Evolutionary conservation across 768 basidiomycete genomes (phyloP).

Genomic region (Termitomyces sp.): DNA sequence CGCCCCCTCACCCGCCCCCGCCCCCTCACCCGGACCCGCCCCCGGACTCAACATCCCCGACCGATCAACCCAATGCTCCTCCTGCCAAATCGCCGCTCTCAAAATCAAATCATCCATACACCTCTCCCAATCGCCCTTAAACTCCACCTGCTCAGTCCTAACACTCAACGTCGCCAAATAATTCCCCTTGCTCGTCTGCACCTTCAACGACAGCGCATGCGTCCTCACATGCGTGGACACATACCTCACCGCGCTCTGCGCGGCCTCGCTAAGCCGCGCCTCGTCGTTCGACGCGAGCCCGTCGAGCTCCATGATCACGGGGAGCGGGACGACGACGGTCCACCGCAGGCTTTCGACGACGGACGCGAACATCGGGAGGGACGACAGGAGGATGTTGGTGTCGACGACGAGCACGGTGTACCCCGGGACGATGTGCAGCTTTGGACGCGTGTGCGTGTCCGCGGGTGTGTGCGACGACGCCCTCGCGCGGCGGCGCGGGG

Average conservation of each 20-base stretch:
- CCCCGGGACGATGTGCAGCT: constrained; percentile 65
- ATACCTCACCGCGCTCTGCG: constrained; percentile 67
- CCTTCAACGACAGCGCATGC: constrained; percentile 76
- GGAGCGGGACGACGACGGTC: constrained; percentile 89
- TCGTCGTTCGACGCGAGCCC: constrained; percentile 66
- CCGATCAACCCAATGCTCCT: constrained; percentile 88
- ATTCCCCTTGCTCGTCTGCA: constrained; percentile 93
- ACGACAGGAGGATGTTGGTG: constrained; percentile 91
- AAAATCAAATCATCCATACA: constrained; percentile 96
- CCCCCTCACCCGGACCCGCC: constrained; percentile 28
- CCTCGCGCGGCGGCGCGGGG: constrained; percentile 21
- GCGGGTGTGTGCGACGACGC: constrained; percentile 22
- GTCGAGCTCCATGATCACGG: constrained; percentile 96
- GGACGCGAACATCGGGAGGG: constrained; percentile 63
- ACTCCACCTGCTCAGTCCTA: constrained; percentile 80
- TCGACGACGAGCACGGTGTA: constrained; percentile 91
- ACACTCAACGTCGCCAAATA: constrained; percentile 81
- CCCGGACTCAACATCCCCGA: constrained; percentile 58
- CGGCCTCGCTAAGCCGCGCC: constrained; percentile 67
- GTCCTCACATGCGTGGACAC: constrained; percentile 72
- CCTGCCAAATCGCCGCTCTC: constrained; percentile 89
- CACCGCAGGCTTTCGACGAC: constrained; percentile 78
- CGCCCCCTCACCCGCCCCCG: constrained; percentile 30
- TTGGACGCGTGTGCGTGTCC: constrained; percentile 31
- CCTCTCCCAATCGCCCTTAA: constrained; percentile 51